phyloP scores from a whole-genome alignment of 73 alveolate genomes.

The Tetrahymena borealis region DNA sequence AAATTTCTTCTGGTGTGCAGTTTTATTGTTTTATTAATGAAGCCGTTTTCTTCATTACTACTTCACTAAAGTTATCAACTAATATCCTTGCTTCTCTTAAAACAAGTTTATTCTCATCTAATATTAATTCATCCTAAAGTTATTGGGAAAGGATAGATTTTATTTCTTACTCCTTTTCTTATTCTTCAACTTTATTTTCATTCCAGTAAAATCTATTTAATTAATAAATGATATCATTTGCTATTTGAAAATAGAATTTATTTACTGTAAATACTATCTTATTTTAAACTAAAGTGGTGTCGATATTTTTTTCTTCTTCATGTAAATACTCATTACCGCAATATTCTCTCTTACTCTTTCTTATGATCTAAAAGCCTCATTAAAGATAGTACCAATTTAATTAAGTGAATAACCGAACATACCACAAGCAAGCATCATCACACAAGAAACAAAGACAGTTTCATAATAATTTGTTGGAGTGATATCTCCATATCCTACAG shows the following conservation, averaged over 20 bases:
- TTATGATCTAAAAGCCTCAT: background rate
- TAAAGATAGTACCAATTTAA: slow-evolving; percentile 31
- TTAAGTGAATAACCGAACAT: slow-evolving; percentile 34
- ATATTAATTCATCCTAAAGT: background rate
- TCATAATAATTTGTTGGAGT: slow-evolving; percentile 13
- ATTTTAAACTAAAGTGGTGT: background rate
- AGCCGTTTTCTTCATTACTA: background rate
- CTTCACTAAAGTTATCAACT: slow-evolving; percentile 11
- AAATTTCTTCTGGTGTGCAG: slow-evolving; percentile 25
- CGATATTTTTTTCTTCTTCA: slow-evolving; percentile 18
- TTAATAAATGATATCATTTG: background rate
- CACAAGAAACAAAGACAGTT: background rate
- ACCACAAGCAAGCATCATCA: slow-evolving; percentile 21
- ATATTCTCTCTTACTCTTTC: background rate
- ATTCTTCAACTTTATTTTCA: background rate
- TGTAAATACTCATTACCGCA: background rate
- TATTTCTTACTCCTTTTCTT: background rate
- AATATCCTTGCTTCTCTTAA: slow-evolving; percentile 4
- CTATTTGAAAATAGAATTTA: background rate
- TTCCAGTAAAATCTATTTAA: background rate
- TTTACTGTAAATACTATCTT: slow-evolving; percentile 16
- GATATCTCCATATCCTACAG: slow-evolving; percentile 43
- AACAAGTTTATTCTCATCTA: slow-evolving; percentile 13
- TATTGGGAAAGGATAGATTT: background rate
- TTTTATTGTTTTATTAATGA: background rate